Base-by-base conservation (phyloP, 2,329 filamentous ascomycete genomes). In the Chaetothyriales sp. region DNA sequence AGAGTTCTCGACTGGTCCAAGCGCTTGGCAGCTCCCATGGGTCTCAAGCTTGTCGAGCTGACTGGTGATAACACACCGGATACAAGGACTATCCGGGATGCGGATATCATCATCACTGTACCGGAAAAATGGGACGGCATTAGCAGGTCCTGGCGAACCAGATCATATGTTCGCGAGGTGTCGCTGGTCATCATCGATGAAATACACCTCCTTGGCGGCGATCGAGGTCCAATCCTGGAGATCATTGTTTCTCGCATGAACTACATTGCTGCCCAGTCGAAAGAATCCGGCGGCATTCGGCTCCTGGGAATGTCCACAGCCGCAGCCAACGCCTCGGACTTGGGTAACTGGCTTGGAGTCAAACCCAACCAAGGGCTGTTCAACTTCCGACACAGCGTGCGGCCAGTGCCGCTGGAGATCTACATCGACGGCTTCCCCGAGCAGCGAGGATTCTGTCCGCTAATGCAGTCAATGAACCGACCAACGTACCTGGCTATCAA, bases 121-220 rank as follows among this genome's bases (percentile, higher is more conserved):
- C 94, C 92, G n/a, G 92, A 98, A 70, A 98, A 98, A 67, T 98
- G 92, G 92, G 94, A 98, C 65, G 94, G 94, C 78, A 97, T 98
- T 60, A 95, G 88, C 61, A 86, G 92, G 78, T 94, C 87, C 64
- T 98, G 94, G 92, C 89, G 97, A 67, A 97, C 90, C 4, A 85
- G 92, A 80, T 86, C 86, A 55, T 98, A 98, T 60, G 92, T 98
- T 43, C 82, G 89, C 49, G 85, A 95, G 68, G 92, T 98, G 54
- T 90, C 89, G 55, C 73, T 98, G 15, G 92, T 98, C 49, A 95
- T 98, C 56, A 98, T 98, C 59, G 92, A 98, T 63, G 92, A 98
- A 70, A 98, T 98, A 53, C 92, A 98, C 69, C 73, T 98, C 25
- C 77, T 98, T n/a, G 94, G 92, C 25, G 89, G 92, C 54, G 92